Evolutionary conservation across 179 eudicot species (phyloP).

Genomic region (Dionaea muscipula): DNA sequence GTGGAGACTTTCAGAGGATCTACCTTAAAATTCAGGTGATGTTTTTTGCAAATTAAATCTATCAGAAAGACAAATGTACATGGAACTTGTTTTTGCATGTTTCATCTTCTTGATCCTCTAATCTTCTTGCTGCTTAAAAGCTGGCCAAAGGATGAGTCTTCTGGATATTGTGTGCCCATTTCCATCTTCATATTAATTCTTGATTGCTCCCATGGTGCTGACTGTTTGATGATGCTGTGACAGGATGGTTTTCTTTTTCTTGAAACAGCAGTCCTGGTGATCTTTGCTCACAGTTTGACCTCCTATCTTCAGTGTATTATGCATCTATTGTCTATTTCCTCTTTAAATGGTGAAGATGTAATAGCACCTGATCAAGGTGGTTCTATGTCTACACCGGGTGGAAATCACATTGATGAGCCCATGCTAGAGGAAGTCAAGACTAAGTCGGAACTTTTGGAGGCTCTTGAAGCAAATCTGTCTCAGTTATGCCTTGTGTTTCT

Average conservation of each 20-base stretch:
- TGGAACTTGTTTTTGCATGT: background rate
- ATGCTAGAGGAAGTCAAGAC: conserved; percentile 11
- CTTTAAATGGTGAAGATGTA: conserved; percentile 15
- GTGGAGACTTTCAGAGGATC: conserved; percentile 42
- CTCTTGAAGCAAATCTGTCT: conserved; percentile 37
- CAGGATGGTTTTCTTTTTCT: conserved; percentile 73
- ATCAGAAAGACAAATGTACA: background rate
- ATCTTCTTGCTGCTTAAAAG: background rate
- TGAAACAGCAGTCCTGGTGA: conserved; percentile 38
- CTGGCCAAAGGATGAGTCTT: background rate
- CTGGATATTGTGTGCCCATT: background rate
- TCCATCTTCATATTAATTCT: conserved; percentile 1
- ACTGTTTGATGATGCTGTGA: conserved; percentile 21
- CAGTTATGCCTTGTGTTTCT: conserved; percentile 46
- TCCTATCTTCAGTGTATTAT: conserved; percentile 32
- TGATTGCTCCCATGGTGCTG: conserved; percentile 2
- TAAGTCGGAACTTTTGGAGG: conserved; percentile 37
- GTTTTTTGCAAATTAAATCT: conserved; percentile 10
- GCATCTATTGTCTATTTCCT: conserved; percentile 24
- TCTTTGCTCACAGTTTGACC: conserved; percentile 31
- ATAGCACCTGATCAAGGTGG: conserved; percentile 25
- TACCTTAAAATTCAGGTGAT: conserved; percentile 52
- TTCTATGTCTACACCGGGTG: conserved; percentile 16
- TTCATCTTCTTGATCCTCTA: background rate
- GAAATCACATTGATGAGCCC: conserved; percentile 14